Percentiles rank a stretch among this genome's conserved stretches.
phyloP scores from a whole-genome alignment of 2,329 filamentous ascomycete genomes.

The Clarireedia sp. region DNA sequence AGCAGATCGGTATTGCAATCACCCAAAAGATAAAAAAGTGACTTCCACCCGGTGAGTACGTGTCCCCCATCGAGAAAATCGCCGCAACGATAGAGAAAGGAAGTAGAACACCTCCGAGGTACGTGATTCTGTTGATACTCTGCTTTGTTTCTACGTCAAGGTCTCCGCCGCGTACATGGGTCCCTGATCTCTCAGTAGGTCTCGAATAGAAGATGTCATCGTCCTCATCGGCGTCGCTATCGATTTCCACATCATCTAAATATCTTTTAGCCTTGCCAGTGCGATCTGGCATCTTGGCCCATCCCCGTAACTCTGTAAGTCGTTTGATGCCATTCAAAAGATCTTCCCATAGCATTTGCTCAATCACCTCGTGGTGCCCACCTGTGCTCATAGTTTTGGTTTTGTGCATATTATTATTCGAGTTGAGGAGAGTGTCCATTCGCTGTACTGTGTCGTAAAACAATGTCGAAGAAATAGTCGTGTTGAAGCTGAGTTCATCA shows the following conservation, averaged over 20 bases:
- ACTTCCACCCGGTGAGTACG: not conserved
- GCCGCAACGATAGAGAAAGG: constrained; percentile 1
- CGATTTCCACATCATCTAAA: not conserved
- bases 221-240: not conserved
- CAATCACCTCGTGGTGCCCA: not conserved
- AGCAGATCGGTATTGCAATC: constrained; percentile 1
- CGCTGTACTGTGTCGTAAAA: not conserved
- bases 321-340: not conserved
- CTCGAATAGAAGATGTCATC: not conserved
- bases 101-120: not conserved
- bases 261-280: not conserved
- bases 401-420: not conserved
- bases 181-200: not conserved
- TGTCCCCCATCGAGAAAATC: not conserved
- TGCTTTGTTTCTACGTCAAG: constrained; percentile 2
- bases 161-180: not conserved
- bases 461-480: not conserved
- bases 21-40: constrained; percentile 5
- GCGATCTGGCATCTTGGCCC: not conserved
- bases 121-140: constrained; percentile 3
- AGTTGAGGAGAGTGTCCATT: not conserved
- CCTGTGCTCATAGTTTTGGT: not conserved
- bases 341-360: not conserved
- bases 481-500: not conserved
- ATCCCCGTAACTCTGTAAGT: not conserved